Base-by-base conservation (phyloP, 202 grass and related monocot genomes). In the Schoenoplectus tabernaemontani region DNA sequence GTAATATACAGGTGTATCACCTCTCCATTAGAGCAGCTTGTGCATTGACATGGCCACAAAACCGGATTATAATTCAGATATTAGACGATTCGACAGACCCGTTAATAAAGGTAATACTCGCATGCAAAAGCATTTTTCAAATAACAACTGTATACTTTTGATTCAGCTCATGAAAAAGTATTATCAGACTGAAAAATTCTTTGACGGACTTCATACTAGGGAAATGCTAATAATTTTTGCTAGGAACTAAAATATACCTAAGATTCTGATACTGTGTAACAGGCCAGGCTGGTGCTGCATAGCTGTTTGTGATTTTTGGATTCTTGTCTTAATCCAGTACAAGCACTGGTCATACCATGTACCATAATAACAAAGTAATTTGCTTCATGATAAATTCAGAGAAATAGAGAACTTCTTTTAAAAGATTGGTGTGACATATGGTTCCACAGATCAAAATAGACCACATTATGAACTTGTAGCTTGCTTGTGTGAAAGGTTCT, bases 71-170 rank as follows among this genome's bases (percentile, higher is more conserved):
- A 63, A 85, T 97, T 67, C 93, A 97, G 83, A 87, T 97, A 65
- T 84, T 97, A 76, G 93, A 97, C 69, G 93, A 96, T 85, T 97
- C 93, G 37, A 97, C 88, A 19, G 93, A 97, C 51, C 90, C 59
- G 0, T 30, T 87, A 7, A 77, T 93, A 81, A 93, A 89, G 82
- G 93, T 97, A n/a, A 88, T 82, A n/a, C 16, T 81, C 53, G 75
- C 78, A 74, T 82, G 7, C 33, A 58, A 17, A 62, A 60, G 36
- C 16, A 60, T 82, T 54, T 3, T 53, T 54, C 28, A 16, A 54
- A 10, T 75, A 75, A 36, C 7, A 2, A 20, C 47, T 19, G 23
- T 16, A 53, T 53, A 32, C 12, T n/a, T 53, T 53, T 50, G 10
- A 74, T 32, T 74, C 6, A 4, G 13, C 64, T 22, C 16, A 19